These are phyloP conservation scores for Fusarium coffeatum DNA, from an alignment of 2,329 filamentous ascomycete genomes.

Conservation along the genomic window DNA sequence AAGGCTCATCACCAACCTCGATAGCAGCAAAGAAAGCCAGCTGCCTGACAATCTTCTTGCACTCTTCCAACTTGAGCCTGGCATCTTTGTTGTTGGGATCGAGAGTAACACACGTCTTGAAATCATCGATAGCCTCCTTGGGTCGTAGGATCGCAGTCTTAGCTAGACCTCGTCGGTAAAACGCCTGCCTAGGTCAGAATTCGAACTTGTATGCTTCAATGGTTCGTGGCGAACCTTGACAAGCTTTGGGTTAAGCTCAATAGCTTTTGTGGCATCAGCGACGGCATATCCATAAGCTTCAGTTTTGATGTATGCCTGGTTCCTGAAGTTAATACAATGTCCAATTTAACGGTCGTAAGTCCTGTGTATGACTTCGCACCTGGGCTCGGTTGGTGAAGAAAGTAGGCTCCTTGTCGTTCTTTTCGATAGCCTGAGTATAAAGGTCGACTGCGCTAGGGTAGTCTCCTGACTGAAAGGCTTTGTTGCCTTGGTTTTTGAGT, in stretches of 20 bases:
- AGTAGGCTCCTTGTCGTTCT: constrained; percentile 84
- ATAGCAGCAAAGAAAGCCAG: constrained; percentile 95
- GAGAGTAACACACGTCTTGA: constrained; percentile 88
- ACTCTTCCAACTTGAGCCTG: constrained; percentile 89
- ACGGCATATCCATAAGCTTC: constrained; percentile 96
- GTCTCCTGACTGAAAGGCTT: constrained; percentile 88
- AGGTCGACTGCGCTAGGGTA: constrained; percentile 84
- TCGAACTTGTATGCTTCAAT: constrained; percentile 7
- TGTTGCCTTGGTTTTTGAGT: constrained; percentile 94
- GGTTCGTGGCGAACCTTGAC: constrained; percentile 74
- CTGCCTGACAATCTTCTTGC: constrained; percentile 93
- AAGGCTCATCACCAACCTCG: constrained; percentile 91
- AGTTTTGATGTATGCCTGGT: constrained; percentile 90
- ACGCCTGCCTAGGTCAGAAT: constrained; percentile 69
- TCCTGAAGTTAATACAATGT: constrained; percentile 42
- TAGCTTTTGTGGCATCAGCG: constrained; percentile 87
- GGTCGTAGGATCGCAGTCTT: constrained; percentile 91
- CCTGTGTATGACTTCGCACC: constrained; percentile 63
- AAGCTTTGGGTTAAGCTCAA: constrained; percentile 88
- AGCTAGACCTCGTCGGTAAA: constrained; percentile 92
- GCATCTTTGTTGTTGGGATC: constrained; percentile 91
- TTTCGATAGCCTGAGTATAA: constrained; percentile 88
- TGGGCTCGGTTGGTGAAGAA: constrained; percentile 96
- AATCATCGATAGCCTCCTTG: constrained; percentile 89
- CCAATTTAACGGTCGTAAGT: constrained; percentile 25